These are phyloP conservation scores for Globisporangium barbulae DNA, from an alignment of 352 stramenopile genomes.

Conservation along the genomic window DNA sequence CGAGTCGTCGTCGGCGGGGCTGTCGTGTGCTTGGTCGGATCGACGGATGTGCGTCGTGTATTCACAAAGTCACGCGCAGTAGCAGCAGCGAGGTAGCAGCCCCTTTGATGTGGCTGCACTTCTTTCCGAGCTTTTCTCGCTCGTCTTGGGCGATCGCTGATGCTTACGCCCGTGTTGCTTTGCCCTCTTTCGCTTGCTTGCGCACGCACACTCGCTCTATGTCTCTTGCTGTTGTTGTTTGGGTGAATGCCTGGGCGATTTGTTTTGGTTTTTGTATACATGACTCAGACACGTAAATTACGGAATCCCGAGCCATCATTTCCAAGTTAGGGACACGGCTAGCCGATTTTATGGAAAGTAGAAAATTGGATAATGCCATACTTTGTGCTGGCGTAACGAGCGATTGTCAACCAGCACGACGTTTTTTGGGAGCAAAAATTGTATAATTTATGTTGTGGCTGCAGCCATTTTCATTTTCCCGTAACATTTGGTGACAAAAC, in stretches of 20 bases:
- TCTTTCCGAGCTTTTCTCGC: conserved; percentile 5
- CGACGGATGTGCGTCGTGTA: too few relatives aligned
- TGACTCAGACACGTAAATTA: neutral
- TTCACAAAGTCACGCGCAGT: neutral
- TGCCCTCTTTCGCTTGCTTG: neutral
- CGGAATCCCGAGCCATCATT: neutral
- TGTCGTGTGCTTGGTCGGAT: too few relatives aligned
- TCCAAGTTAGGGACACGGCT: neutral
- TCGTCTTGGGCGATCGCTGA: neutral
- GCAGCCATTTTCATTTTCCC: neutral
- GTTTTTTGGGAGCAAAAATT: too few relatives aligned
- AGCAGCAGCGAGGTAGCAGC: neutral
- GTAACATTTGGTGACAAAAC: neutral
- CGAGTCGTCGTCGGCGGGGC: neutral
- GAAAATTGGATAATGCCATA: neutral
- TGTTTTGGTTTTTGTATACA: neutral
- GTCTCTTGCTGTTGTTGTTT: neutral
- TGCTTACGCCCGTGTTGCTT: neutral
- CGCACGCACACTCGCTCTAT: conserved; percentile 8
- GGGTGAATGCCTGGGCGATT: neutral
- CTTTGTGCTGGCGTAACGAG: neutral
- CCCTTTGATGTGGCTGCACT: neutral
- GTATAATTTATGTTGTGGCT: neutral
- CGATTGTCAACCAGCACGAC: too few relatives aligned
- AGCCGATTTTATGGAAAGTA: neutral